Percentiles rank a stretch among this genome's conserved stretches.
These are phyloP conservation scores for Smithsoniella earleae DNA, from an alignment of 163 green algal genomes.

Conservation along the genomic window DNA sequence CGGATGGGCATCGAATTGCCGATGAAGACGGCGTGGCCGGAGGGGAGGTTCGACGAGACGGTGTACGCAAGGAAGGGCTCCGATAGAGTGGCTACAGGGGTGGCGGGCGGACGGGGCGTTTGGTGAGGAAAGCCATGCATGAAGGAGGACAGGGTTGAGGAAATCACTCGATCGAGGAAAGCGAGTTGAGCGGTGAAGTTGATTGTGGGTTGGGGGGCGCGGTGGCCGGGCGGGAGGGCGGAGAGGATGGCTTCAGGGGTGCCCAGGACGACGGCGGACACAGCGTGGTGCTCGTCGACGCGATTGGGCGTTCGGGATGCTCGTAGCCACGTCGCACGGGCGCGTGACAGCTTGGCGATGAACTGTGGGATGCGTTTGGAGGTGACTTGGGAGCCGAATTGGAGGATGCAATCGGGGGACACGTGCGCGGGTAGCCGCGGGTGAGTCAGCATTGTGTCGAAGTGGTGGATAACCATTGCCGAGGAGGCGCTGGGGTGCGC, in stretches of 20 bases:
- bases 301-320: neutral
- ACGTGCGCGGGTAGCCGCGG: slow-evolving; percentile 35
- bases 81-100: slow-evolving; percentile 44
- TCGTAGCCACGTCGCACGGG: neutral
- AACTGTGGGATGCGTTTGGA: slow-evolving; percentile 78
- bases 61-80: slow-evolving; percentile 71
- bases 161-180: slow-evolving; percentile 36
- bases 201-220: neutral
- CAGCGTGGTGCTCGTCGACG: neutral
- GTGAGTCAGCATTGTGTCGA: slow-evolving; percentile 25
- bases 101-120: slow-evolving; percentile 17
- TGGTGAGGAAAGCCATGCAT: slow-evolving; percentile 19
- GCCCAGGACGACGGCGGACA: neutral
- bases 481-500: neutral
- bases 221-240: neutral
- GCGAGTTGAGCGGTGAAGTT: slow-evolving; percentile 39
- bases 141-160: slow-evolving; percentile 35
- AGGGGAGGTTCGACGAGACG: slow-evolving; percentile 57
- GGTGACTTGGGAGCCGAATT: slow-evolving; percentile 73
- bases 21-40: slow-evolving; percentile 76
- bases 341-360: slow-evolving; percentile 42
- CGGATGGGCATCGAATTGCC: slow-evolving; percentile 97
- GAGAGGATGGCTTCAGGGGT: neutral
- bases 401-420: slow-evolving; percentile 76
- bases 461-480: slow-evolving; percentile 12